Percentiles rank a stretch among this genome's conserved stretches.
These are phyloP conservation scores for Malus sieversii DNA, from an alignment of 306 rosid genomes.

Conservation along the genomic window DNA sequence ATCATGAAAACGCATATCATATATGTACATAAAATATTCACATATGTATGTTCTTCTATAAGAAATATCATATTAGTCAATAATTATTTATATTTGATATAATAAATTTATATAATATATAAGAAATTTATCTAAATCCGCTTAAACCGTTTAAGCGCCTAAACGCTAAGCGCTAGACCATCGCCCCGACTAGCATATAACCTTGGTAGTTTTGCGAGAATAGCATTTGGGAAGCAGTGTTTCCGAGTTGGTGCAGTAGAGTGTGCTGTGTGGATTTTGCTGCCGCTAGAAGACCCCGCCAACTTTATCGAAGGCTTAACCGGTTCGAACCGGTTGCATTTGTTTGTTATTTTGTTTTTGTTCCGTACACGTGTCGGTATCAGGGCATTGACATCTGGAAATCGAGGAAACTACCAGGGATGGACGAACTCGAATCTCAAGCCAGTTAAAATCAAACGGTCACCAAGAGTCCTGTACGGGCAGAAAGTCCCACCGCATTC, in stretches of 20 bases:
- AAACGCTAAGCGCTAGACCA: too few species aligned
- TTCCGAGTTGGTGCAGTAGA: not conserved
- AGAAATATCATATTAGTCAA: too few species aligned
- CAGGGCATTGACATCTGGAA: not conserved
- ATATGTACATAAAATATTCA: too few species aligned
- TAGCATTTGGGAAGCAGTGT: constrained; percentile 30
- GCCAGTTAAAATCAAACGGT: not conserved
- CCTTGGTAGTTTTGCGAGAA: constrained; percentile 22
- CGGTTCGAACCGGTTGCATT: not conserved
- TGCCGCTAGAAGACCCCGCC: not conserved
- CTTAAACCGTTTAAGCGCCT: too few species aligned
- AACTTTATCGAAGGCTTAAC: not conserved
- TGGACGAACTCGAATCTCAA: not conserved
- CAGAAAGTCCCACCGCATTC: not conserved
- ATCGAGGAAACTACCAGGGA: not conserved
- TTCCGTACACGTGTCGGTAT: too few species aligned
- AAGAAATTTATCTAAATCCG: too few species aligned
- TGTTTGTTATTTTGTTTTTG: too few species aligned
- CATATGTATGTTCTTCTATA: too few species aligned
- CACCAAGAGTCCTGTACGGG: not conserved
- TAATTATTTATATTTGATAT: too few species aligned
- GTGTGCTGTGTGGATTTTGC: not conserved
- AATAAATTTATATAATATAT: too few species aligned
- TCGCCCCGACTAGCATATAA: too few species aligned
- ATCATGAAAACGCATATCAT: not conserved